Percentiles rank a stretch among this genome's conserved stretches.
Evolutionary conservation across 2,329 filamentous ascomycete species (phyloP).

Genomic region (Magnaporthiopsis poae): DNA sequence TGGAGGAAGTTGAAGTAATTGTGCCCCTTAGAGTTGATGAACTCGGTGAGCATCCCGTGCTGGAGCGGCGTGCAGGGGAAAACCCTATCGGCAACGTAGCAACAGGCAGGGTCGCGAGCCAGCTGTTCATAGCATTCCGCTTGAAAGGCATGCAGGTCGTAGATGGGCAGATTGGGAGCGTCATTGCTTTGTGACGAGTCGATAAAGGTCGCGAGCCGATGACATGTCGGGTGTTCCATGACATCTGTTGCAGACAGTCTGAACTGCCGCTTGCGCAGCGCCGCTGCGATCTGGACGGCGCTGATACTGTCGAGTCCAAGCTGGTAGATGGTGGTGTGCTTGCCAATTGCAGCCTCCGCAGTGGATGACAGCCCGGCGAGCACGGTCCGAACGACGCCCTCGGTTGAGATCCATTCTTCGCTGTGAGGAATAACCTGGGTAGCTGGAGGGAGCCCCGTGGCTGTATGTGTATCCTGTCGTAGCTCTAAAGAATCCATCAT

Average conservation of each 20-base stretch:
- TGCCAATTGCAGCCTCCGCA: constrained; percentile 39
- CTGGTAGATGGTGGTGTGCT: constrained; percentile 66
- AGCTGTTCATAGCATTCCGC: neutral
- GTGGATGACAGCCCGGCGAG: constrained; percentile 50
- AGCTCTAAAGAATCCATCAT: neutral
- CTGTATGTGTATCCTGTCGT: neutral
- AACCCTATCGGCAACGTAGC: constrained; percentile 41
- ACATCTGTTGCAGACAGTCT: constrained; percentile 61
- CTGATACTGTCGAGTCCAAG: constrained; percentile 90
- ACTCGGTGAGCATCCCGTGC: constrained; percentile 68
- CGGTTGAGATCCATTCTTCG: constrained; percentile 37
- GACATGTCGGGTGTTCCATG: constrained; percentile 49
- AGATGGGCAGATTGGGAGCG: constrained; percentile 12
- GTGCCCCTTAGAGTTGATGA: constrained; percentile 52
- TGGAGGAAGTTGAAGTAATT: constrained; percentile 69
- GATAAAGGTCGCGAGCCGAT: constrained; percentile 24
- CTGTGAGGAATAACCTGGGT: neutral
- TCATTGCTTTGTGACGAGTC: neutral
- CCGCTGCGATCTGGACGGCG: constrained; percentile 64
- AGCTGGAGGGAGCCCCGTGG: neutral
- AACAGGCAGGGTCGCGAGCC: neutral
- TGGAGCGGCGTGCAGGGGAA: constrained; percentile 74
- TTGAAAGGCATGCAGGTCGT: constrained; percentile 33
- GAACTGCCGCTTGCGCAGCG: constrained; percentile 51
- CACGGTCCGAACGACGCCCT: constrained; percentile 43